phyloP scores from a whole-genome alignment of 129 eudicot genomes.

The Pittosporum tobira region DNA sequence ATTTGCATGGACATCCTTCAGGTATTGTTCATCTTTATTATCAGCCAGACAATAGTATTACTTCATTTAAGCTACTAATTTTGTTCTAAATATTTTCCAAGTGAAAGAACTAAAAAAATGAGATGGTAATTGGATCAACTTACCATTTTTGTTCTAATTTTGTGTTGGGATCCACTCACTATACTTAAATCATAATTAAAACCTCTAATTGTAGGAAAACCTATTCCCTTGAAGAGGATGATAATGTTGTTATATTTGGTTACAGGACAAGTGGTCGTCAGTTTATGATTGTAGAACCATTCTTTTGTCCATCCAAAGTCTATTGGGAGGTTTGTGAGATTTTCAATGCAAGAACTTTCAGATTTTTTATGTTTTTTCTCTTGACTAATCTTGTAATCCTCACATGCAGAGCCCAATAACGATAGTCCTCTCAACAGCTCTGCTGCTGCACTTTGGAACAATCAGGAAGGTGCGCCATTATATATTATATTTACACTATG shows the following conservation, averaged over 20 bases:
- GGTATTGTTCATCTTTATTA: conserved; percentile 29
- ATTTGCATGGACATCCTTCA: conserved; percentile 81
- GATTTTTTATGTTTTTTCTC: conserved; percentile 1
- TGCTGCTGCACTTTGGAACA: conserved; percentile 80
- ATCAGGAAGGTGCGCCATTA: conserved; percentile 49
- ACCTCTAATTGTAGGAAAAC: not conserved
- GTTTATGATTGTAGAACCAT: conserved; percentile 88
- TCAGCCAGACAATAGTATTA: not conserved
- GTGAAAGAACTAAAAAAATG: not conserved
- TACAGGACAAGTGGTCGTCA: conserved; percentile 91
- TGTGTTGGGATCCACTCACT: not conserved
- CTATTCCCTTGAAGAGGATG: not conserved
- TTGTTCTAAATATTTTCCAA: too few relatives aligned
- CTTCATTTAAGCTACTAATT: not conserved
- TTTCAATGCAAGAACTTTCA: conserved; percentile 5
- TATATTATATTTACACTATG: not conserved
- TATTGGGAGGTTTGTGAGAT: conserved; percentile 62
- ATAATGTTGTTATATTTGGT: not conserved
- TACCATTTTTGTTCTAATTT: not conserved
- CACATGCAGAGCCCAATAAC: conserved; percentile 62
- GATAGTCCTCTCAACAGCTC: conserved; percentile 80
- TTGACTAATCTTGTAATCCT: conserved; percentile 11
- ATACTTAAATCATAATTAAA: not conserved
- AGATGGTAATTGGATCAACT: not conserved
- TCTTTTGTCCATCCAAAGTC: conserved; percentile 81